These are phyloP conservation scores for Ogataea paraovalis DNA, from an alignment of 805 yeast species.

Conservation along the genomic window DNA sequence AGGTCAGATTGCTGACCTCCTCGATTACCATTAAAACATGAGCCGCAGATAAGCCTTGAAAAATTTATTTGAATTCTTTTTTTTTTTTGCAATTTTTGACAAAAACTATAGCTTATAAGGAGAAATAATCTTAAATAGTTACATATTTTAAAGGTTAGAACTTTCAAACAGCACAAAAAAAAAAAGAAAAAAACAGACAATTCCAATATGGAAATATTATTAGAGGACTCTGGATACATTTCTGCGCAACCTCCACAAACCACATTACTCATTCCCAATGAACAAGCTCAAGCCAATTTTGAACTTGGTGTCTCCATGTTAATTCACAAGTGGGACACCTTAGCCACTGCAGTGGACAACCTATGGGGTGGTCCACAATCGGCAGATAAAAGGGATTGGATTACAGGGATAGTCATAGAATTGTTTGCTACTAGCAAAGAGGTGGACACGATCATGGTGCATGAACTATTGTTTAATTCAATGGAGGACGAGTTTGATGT, in stretches of 20 bases:
- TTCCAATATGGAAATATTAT: slow-evolving; percentile 24
- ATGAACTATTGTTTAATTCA: slow-evolving; percentile 79
- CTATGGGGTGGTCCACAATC: slow-evolving; percentile 96
- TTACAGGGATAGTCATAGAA: slow-evolving; percentile 76
- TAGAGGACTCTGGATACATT: slow-evolving; percentile 33
- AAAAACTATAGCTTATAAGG: too few species aligned
- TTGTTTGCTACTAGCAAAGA: slow-evolving; percentile 58
- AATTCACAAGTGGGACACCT: slow-evolving; percentile 84
- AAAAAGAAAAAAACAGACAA: too few species aligned
- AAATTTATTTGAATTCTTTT: too few species aligned
- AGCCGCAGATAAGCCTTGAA: too few species aligned
- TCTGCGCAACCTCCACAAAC: slow-evolving; percentile 22
- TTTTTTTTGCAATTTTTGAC: too few species aligned
- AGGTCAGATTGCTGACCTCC: too few species aligned
- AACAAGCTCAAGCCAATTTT: slow-evolving; percentile 74
- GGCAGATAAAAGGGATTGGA: slow-evolving; percentile 92
- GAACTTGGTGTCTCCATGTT: slow-evolving; percentile 93
- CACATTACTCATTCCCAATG: slow-evolving; percentile 37
- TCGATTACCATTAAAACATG: too few species aligned
- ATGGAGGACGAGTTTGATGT: slow-evolving; percentile 96
- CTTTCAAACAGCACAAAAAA: background rate
- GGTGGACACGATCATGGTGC: slow-evolving; percentile 76
- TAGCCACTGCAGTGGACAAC: slow-evolving; percentile 84
- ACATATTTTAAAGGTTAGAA: too few species aligned
- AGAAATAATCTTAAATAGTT: too few species aligned